Evolutionary conservation across 805 yeast species (phyloP).

Genomic region (Teunomyces tritomae): DNA sequence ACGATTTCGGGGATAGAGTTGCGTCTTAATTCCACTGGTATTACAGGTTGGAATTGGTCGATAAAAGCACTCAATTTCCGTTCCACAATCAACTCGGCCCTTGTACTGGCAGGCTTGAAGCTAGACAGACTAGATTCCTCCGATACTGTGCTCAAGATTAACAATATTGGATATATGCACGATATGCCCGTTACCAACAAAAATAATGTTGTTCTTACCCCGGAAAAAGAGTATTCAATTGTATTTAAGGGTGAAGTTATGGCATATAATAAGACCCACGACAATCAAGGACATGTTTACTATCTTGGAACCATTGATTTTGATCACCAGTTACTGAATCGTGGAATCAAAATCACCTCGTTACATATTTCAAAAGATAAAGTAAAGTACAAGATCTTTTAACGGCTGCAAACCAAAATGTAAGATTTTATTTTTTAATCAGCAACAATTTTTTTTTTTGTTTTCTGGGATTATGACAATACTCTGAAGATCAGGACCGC

Average conservation of each 20-base stretch:
- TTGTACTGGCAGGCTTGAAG: slow-evolving; percentile 23
- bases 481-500: background rate
- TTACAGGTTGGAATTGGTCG: slow-evolving; percentile 18
- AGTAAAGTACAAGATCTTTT: background rate
- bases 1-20: slow-evolving; percentile 30
- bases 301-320: slow-evolving; percentile 31
- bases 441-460: too few species aligned
- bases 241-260: slow-evolving; percentile 23
- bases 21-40: slow-evolving; percentile 6
- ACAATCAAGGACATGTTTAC: slow-evolving; percentile 15
- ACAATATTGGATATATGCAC: slow-evolving; percentile 27
- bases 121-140: slow-evolving; percentile 20
- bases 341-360: slow-evolving; percentile 28
- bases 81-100: slow-evolving; percentile 15
- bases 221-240: slow-evolving; percentile 21
- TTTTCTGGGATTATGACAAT: too few species aligned
- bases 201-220: background rate
- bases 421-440: background rate
- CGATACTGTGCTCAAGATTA: background rate
- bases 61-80: slow-evolving; percentile 24
- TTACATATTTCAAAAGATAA: slow-evolving; percentile 15
- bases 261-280: slow-evolving; percentile 17
- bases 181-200: slow-evolving; percentile 16
- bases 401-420: background rate
- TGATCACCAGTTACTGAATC: slow-evolving; percentile 28